A percentile compares a stretch with the other conserved stretches of the same genome.
These are phyloP conservation scores for Epicoccum nigrum DNA, from an alignment of 2,329 filamentous ascomycete species.

Conservation along the genomic window DNA sequence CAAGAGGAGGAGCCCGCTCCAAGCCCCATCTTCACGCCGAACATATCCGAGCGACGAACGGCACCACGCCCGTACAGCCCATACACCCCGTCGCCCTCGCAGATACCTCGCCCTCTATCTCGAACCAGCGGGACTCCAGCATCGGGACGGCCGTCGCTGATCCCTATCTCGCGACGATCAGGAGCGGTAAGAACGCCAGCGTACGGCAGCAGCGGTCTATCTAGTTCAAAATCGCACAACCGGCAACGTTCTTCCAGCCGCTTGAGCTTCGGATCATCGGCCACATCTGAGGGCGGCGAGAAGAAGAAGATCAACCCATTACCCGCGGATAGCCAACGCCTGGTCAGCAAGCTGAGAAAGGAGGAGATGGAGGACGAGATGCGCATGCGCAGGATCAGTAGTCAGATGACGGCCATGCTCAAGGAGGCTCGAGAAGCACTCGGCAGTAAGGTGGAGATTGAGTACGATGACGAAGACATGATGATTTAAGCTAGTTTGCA, in stretches of 20 bases:
- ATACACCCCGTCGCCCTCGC: slow-evolving; percentile 41
- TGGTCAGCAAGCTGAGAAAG: slow-evolving; percentile 72
- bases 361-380: slow-evolving; percentile 81
- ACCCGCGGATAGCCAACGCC: slow-evolving; percentile 71
- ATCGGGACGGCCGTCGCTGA: slow-evolving; percentile 48
- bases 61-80: slow-evolving; percentile 27
- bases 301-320: slow-evolving; percentile 39
- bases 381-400: slow-evolving; percentile 79
- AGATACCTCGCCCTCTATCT: slow-evolving; percentile 44
- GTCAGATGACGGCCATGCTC: slow-evolving; percentile 83
- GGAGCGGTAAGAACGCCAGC: slow-evolving; percentile 29
- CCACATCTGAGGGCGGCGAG: slow-evolving; percentile 27
- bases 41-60: slow-evolving; percentile 40
- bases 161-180: slow-evolving; percentile 52
- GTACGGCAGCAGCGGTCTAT: slow-evolving; percentile 20
- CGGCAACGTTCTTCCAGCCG: slow-evolving; percentile 37
- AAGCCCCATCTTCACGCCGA: slow-evolving; percentile 51
- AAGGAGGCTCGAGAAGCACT: slow-evolving; percentile 85
- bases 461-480: slow-evolving; percentile 38
- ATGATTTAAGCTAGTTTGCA: background rate
- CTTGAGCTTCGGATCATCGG: slow-evolving; percentile 42
- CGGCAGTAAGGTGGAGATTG: slow-evolving; percentile 56
- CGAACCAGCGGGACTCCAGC: slow-evolving; percentile 26
- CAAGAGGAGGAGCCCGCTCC: slow-evolving; percentile 61
- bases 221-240: slow-evolving; percentile 16